Percentiles rank a stretch among this genome's conserved stretches.
phyloP scores from a whole-genome alignment of 139 green algal species.

The Chlamydomonas schloesseri region DNA sequence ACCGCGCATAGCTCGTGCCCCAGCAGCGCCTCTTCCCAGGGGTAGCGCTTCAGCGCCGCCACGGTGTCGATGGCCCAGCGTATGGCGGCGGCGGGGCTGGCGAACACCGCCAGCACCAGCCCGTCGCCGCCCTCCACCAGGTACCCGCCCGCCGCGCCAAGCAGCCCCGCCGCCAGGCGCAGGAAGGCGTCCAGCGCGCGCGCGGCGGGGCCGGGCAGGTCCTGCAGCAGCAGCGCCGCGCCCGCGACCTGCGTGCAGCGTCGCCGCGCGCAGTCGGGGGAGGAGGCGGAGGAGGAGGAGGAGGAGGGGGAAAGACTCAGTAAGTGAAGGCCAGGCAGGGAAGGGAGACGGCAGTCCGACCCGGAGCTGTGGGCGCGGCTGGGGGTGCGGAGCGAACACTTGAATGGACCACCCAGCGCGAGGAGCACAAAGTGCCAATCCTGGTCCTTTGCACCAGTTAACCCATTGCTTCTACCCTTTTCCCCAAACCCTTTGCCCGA shows the following conservation, averaged over 20 bases:
- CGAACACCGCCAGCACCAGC: constrained; percentile 28
- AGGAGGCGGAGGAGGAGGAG: too few relatives aligned
- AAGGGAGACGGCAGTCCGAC: too few relatives aligned
- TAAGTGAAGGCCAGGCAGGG: too few relatives aligned
- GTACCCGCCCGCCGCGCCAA: not conserved
- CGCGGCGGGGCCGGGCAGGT: not conserved
- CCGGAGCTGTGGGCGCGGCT: too few relatives aligned
- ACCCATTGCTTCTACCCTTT: too few relatives aligned
- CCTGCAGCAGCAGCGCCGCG: not conserved
- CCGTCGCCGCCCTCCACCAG: constrained; percentile 3
- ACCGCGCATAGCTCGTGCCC: constrained; percentile 5
- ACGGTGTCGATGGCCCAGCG: constrained; percentile 21
- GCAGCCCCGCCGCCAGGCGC: not conserved
- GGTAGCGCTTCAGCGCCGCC: not conserved
- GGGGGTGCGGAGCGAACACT: too few relatives aligned
- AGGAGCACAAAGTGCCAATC: too few relatives aligned
- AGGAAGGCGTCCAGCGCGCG: not conserved
- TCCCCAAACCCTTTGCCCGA: too few relatives aligned
- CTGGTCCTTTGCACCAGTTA: too few relatives aligned
- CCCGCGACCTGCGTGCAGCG: not conserved
- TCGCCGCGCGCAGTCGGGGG: too few relatives aligned
- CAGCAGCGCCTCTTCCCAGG: not conserved
- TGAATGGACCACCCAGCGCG: too few relatives aligned
- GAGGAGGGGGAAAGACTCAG: too few relatives aligned
- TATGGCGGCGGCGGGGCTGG: not conserved